Evolutionary conservation across 352 stramenopile genomes (phyloP).

Genomic region (Phytophthora citricola): DNA sequence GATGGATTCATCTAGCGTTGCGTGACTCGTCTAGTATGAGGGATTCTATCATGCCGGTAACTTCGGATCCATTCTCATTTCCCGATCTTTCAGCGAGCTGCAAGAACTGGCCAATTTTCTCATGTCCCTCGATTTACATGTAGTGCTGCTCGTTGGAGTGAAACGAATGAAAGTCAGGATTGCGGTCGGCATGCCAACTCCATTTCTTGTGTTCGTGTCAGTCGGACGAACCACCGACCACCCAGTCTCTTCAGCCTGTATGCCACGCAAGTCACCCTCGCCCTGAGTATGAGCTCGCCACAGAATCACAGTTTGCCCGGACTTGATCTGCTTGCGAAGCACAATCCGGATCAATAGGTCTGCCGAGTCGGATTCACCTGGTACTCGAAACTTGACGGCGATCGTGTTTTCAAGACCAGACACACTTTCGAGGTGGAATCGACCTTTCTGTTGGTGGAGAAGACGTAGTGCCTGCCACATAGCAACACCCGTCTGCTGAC

Average conservation of each 20-base stretch:
- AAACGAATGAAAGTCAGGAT: slow-evolving; percentile 11
- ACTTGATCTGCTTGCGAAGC: slow-evolving; percentile 33
- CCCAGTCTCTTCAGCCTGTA: slow-evolving; percentile 55
- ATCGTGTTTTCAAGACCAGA: slow-evolving; percentile 30
- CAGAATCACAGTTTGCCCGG: slow-evolving; percentile 45
- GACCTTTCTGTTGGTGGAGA: slow-evolving; percentile 11
- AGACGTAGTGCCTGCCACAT: slow-evolving; percentile 25
- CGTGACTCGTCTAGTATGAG: slow-evolving; percentile 19
- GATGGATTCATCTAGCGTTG: background rate
- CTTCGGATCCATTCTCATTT: slow-evolving; percentile 9
- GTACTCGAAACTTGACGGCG: slow-evolving; percentile 36
- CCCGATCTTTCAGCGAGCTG: slow-evolving; percentile 4
- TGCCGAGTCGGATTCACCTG: background rate
- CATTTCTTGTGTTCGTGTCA: background rate
- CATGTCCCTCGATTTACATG: background rate
- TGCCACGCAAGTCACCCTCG: slow-evolving; percentile 24
- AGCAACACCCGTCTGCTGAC: slow-evolving; percentile 14
- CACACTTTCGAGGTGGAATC: slow-evolving; percentile 15
- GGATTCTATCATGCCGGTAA: slow-evolving; percentile 27
- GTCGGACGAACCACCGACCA: slow-evolving; percentile 36
- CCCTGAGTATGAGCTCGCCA: slow-evolving; percentile 46
- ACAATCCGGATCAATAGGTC: slow-evolving; percentile 16
- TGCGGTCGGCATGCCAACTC: slow-evolving; percentile 2
- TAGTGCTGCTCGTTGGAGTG: background rate
- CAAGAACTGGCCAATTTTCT: slow-evolving; percentile 3